Base-by-base conservation (phyloP, 2,329 filamentous ascomycete genomes). In the Helotiales sp. region DNA sequence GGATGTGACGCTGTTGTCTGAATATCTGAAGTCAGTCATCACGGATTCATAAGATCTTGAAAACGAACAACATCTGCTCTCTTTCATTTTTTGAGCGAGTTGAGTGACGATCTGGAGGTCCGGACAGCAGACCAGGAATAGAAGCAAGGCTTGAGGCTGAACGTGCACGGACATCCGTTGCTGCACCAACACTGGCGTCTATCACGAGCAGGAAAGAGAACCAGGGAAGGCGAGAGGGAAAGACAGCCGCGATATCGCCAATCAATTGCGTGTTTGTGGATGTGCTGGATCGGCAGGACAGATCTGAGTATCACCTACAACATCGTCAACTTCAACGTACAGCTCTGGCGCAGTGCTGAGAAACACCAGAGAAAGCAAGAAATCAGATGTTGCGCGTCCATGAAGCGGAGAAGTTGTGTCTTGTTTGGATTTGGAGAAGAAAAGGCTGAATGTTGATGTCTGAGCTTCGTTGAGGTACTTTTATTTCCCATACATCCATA, bases 251-350 rank as follows among this genome's bases (percentile, higher is more conserved):
- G 46, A 31, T n/a, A n/a, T 31, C 46, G 46, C 13, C 46, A n/a
- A n/a, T n/a, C 15, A 48, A 48, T 48, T 48, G 46, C 46, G 46
- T 27, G 15, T 48, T 48, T 48, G 46, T 17, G 29, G 46, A 42
- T 42, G 38, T 9, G 15, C 25, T 48, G 44, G 38, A 47, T 19
- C 25, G 4, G 15, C 5, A 15, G 15, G 9, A 15, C 31, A 34
- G 31, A 48, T 48, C 46, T 31, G 25, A 19, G 12, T 8, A 31
- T 5, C 7, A 34, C 31, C 31, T 34, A 34, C 27, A 2, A 30
- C 8, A 29, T 48, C 46, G n/a, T 15, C 29, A 33, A 19, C 29
- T 2, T 48, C 29, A n/a, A 30, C 17, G 25, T 48, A 13, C 40
- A 46, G 19, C 46, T 34, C 9, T 9, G 15, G 31, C 31, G 15